A percentile compares a stretch with the other conserved stretches of the same genome.
Evolutionary conservation across 495 filamentous ascomycete genomes (phyloP).

Genomic region (Entonaema liquescens): DNA sequence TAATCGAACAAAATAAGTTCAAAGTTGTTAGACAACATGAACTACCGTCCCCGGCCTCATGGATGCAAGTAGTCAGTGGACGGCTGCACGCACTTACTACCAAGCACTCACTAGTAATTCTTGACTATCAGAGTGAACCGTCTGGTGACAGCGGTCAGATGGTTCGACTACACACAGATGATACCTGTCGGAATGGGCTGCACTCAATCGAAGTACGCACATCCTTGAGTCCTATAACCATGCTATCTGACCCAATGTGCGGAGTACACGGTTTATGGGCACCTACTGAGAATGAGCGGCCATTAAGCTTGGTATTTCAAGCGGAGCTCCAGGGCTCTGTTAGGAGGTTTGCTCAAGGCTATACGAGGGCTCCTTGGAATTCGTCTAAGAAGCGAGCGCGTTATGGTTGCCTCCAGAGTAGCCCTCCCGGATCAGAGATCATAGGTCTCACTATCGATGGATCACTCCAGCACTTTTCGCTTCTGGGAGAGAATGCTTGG

Average conservation of each 20-base stretch:
- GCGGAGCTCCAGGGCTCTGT: constrained; percentile 60
- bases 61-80: constrained; percentile 51
- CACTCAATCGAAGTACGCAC: constrained; percentile 53
- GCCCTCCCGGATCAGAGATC: constrained; percentile 51
- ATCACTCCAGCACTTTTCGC: constrained; percentile 67
- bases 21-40: constrained; percentile 47
- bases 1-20: constrained; percentile 59
- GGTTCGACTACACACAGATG: constrained; percentile 49
- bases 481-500: constrained; percentile 63
- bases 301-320: constrained; percentile 59
- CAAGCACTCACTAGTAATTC: constrained; percentile 56
- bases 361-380: constrained; percentile 56
- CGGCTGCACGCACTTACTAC: constrained; percentile 55
- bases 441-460: constrained; percentile 74
- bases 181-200: constrained; percentile 45
- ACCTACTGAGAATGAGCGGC: constrained; percentile 49
- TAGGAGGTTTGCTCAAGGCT: constrained; percentile 55
- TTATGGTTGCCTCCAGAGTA: constrained; percentile 45
- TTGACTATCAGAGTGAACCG: constrained; percentile 47
- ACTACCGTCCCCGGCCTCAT: constrained; percentile 55
- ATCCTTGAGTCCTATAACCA: constrained; percentile 43
- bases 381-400: constrained; percentile 30
- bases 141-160: constrained; percentile 35
- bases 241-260: constrained; percentile 58
- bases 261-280: constrained; percentile 62